Percentiles rank a stretch among this genome's conserved stretches.
Evolutionary conservation across 805 yeast genomes (phyloP).

Genomic region (Candida hungchunana): DNA sequence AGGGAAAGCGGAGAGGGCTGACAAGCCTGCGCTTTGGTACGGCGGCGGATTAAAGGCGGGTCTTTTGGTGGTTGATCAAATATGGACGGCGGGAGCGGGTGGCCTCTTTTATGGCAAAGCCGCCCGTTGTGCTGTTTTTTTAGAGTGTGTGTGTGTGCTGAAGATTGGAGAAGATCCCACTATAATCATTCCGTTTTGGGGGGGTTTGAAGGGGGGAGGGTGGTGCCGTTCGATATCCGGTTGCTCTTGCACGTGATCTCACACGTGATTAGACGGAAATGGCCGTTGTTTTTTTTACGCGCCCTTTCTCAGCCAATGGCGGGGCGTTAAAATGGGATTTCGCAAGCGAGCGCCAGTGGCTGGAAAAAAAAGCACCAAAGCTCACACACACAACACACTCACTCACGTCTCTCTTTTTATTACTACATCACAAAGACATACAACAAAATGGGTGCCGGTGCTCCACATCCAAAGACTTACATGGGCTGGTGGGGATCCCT

Average conservation of each 20-base stretch:
- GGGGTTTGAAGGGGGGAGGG: too few species aligned
- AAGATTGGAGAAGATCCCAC: too few species aligned
- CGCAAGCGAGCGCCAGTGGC: slow-evolving; percentile 7
- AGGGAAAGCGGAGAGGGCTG: too few species aligned
- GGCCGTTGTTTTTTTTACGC: not conserved
- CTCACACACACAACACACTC: slow-evolving; percentile 1
- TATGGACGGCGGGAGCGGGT: too few species aligned
- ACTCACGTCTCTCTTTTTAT: too few species aligned
- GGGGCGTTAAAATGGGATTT: slow-evolving; percentile 10
- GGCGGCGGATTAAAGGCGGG: too few species aligned
- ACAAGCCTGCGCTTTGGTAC: too few species aligned
- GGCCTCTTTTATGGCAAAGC: too few species aligned
- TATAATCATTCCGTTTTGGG: too few species aligned
- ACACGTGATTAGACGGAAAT: slow-evolving; percentile 3
- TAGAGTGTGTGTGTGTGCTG: too few species aligned
- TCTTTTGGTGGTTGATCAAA: too few species aligned
- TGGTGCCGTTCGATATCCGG: not conserved
- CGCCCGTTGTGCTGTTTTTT: too few species aligned
- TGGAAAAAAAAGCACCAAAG: slow-evolving; percentile 6
- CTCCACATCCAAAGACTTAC: slow-evolving; percentile 69
- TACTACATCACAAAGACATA: slow-evolving; percentile 3
- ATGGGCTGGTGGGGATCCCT: slow-evolving; percentile 98
- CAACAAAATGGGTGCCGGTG: slow-evolving; percentile 49
- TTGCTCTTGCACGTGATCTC: not conserved
- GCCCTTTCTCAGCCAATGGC: slow-evolving; percentile 14